Percentiles rank a stretch among this genome's conserved stretches.
These are phyloP conservation scores for Larix sibirica DNA, from an alignment of 83 land plant genomes.

Conservation along the genomic window DNA sequence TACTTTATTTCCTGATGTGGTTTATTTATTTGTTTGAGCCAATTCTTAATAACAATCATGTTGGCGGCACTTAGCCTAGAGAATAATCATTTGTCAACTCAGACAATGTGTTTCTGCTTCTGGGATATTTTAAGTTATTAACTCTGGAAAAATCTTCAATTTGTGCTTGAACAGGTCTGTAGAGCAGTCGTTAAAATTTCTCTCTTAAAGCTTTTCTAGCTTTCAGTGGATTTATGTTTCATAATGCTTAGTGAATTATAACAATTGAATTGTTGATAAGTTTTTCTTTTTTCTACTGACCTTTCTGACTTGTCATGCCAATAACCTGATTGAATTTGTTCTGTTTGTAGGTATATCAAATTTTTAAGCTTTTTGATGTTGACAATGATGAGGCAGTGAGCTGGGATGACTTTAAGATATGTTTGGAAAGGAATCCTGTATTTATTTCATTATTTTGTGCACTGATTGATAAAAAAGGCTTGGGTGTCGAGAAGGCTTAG, in stretches of 20 bases:
- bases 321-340: not conserved
- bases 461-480: not conserved
- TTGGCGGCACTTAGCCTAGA: not conserved
- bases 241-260: too few relatives aligned
- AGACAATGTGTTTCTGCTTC: too few relatives aligned
- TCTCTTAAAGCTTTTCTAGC: not conserved
- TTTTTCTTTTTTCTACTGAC: not conserved
- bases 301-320: not conserved
- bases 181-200: not conserved
- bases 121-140: not conserved
- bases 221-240: not conserved
- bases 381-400: slow-evolving; percentile 48
- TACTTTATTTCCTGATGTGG: not conserved
- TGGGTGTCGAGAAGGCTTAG: not conserved
- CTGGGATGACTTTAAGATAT: slow-evolving; percentile 48
- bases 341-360: slow-evolving; percentile 19
- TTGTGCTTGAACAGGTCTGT: not conserved
- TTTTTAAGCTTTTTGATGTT: slow-evolving; percentile 42
- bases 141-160: not conserved
- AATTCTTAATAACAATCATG: not conserved
- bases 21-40: too few relatives aligned
- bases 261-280: too few relatives aligned
- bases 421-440: slow-evolving; percentile 49
- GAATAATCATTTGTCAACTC: not conserved
- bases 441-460: slow-evolving; percentile 46